These are phyloP conservation scores for Zarea fungicola DNA, from an alignment of 2,329 filamentous ascomycete species.

Conservation along the genomic window DNA sequence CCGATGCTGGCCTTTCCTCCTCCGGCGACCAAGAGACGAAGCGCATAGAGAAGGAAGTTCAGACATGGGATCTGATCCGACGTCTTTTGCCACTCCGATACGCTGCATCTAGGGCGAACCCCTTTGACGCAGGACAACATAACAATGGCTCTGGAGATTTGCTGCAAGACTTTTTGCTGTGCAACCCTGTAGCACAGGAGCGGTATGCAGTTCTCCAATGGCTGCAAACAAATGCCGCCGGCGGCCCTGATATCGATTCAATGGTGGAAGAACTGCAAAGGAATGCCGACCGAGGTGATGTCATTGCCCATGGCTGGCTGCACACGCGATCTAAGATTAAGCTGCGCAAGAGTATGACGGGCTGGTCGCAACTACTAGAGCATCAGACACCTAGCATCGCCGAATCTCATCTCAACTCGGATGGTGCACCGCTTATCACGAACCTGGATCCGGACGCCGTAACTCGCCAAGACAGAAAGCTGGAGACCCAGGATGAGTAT, in stretches of 20 bases:
- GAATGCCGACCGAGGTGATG: slow-evolving; percentile 71
- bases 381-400: slow-evolving; percentile 53
- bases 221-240: slow-evolving; percentile 72
- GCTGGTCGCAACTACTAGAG: slow-evolving; percentile 60
- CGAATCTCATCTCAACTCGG: slow-evolving; percentile 50
- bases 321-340: slow-evolving; percentile 90
- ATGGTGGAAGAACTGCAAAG: slow-evolving; percentile 71
- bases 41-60: slow-evolving; percentile 74
- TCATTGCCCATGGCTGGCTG: slow-evolving; percentile 85
- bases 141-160: slow-evolving; percentile 31
- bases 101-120: slow-evolving; percentile 25
- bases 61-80: slow-evolving; percentile 84
- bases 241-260: slow-evolving; percentile 66
- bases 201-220: slow-evolving; percentile 77
- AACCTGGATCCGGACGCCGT: slow-evolving; percentile 89
- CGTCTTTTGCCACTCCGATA: slow-evolving; percentile 69
- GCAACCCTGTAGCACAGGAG: slow-evolving; percentile 69
- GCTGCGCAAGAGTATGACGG: slow-evolving; percentile 73
- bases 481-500: slow-evolving; percentile 79
- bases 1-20: slow-evolving; percentile 27
- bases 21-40: slow-evolving; percentile 22
- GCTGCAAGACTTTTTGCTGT: slow-evolving; percentile 66
- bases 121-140: slow-evolving; percentile 23
- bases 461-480: slow-evolving; percentile 68
- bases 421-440: slow-evolving; percentile 66